Percentiles rank a stretch among this genome's conserved stretches.
These are phyloP conservation scores for Sarocladiaceae sp. DNA, from an alignment of 2,329 filamentous ascomycete species.

Conservation along the genomic window DNA sequence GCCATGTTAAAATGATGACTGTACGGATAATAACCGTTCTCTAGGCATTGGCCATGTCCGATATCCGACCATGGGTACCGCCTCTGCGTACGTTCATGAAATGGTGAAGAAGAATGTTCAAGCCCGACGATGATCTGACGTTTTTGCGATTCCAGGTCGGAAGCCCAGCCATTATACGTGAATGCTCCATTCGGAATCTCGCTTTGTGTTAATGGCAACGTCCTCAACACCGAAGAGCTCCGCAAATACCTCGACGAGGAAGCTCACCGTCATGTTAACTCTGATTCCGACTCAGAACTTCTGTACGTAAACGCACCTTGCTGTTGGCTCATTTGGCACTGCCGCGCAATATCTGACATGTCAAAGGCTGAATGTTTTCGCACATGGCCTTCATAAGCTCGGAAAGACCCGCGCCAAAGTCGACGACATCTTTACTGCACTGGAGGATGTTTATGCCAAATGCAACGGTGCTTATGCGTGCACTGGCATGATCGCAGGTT, in stretches of 20 bases:
- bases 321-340: too few species aligned
- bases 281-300: slow-evolving; percentile 81
- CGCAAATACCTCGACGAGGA: slow-evolving; percentile 69
- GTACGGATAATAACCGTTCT: too few species aligned
- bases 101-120: too few species aligned
- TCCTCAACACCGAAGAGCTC: slow-evolving; percentile 71
- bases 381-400: slow-evolving; percentile 73
- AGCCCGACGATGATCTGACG: too few species aligned
- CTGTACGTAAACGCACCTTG: too few species aligned
- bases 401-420: slow-evolving; percentile 77
- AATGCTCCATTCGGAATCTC: slow-evolving; percentile 58
- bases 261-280: slow-evolving; percentile 83
- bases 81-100: slow-evolving; percentile 43
- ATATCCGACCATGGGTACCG: slow-evolving; percentile 86
- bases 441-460: slow-evolving; percentile 67
- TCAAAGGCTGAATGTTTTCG: slow-evolving; percentile 78
- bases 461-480: slow-evolving; percentile 77
- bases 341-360: too few species aligned
- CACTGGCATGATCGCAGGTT: slow-evolving; percentile 77
- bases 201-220: slow-evolving; percentile 82
- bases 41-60: slow-evolving; percentile 67
- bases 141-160: slow-evolving; percentile 56
- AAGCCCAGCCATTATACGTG: slow-evolving; percentile 85
- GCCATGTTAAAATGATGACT: too few species aligned
- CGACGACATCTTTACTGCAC: slow-evolving; percentile 69